Evolutionary conservation across 495 filamentous ascomycete genomes (phyloP).

Genomic region (Talaromyces proteolyticus): DNA sequence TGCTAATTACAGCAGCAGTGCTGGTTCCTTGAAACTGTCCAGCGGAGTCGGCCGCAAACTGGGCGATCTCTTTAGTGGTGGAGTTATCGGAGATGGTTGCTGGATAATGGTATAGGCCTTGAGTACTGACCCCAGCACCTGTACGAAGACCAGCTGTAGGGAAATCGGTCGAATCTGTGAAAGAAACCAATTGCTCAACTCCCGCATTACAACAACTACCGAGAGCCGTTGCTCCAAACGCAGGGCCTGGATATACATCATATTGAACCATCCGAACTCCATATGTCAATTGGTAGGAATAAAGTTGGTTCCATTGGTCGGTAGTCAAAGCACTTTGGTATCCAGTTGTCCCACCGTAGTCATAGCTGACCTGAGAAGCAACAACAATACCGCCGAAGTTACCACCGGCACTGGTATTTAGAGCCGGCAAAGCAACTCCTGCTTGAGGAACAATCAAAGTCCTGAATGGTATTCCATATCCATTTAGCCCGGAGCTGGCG

Average conservation of each 20-base stretch:
- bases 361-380: conserved; percentile 50
- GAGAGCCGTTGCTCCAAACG: conserved; percentile 37
- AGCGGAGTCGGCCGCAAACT: conserved; percentile 36
- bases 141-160: conserved; percentile 44
- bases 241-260: conserved; percentile 47
- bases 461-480: conserved; percentile 56
- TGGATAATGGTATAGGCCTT: conserved; percentile 53
- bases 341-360: conserved; percentile 30
- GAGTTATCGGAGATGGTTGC: conserved; percentile 46
- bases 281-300: conserved; percentile 51
- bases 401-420: conserved; percentile 41
- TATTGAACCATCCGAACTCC: conserved; percentile 58
- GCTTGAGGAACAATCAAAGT: conserved; percentile 45
- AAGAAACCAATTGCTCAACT: conserved; percentile 45
- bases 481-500: conserved; percentile 50
- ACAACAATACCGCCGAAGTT: conserved; percentile 56
- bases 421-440: conserved; percentile 42
- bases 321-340: conserved; percentile 50
- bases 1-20: conserved; percentile 59
- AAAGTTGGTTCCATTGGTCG: conserved; percentile 51
- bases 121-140: conserved; percentile 44
- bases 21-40: conserved; percentile 16
- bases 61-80: conserved; percentile 47
- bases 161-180: conserved; percentile 42
- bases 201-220: conserved; percentile 42